phyloP scores from a whole-genome alignment of 1,284 basidiomycete genomes.

The Papiliotrema fonsecae region DNA sequence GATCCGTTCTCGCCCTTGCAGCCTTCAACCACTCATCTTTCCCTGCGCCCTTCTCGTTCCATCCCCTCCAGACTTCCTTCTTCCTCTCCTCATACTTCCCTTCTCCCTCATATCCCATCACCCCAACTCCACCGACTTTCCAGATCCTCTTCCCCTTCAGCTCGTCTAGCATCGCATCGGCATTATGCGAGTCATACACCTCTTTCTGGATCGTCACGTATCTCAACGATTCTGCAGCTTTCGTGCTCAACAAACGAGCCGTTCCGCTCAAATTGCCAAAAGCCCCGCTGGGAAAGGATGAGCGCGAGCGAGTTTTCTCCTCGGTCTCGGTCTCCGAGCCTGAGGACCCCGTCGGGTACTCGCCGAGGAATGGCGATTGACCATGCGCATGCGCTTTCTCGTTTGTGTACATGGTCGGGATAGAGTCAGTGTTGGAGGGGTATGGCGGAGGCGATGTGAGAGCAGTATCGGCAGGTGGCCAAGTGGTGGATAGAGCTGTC shows the following conservation, averaged over 20 bases:
- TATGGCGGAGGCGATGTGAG: too few relatives aligned
- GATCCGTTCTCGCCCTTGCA: conserved; percentile 59
- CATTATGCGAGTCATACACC: conserved; percentile 14
- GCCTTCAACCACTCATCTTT: conserved; percentile 59
- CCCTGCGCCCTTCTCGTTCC: conserved; percentile 17
- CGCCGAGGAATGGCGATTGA: too few relatives aligned
- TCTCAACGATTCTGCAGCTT: conserved; percentile 19
- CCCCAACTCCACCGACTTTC: conserved; percentile 36
- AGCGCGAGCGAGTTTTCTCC: too few relatives aligned
- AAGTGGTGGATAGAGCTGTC: too few relatives aligned
- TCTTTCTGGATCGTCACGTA: conserved; percentile 23
- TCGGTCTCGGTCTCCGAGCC: too few relatives aligned
- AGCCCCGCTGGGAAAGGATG: too few relatives aligned
- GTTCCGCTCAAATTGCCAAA: background rate
- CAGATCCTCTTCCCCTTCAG: conserved; percentile 33
- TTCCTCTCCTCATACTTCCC: conserved; percentile 23
- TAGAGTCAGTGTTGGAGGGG: too few relatives aligned
- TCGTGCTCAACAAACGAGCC: conserved; percentile 13
- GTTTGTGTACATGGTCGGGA: too few relatives aligned
- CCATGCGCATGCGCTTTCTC: too few relatives aligned
- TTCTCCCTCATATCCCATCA: conserved; percentile 30
- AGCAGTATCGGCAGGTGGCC: too few relatives aligned
- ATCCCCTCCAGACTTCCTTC: conserved; percentile 28
- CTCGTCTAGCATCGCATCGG: conserved; percentile 31
- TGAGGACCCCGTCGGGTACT: too few relatives aligned